Base-by-base conservation (phyloP, 768 basidiomycete species). In the Saitozyma podzolica region DNA sequence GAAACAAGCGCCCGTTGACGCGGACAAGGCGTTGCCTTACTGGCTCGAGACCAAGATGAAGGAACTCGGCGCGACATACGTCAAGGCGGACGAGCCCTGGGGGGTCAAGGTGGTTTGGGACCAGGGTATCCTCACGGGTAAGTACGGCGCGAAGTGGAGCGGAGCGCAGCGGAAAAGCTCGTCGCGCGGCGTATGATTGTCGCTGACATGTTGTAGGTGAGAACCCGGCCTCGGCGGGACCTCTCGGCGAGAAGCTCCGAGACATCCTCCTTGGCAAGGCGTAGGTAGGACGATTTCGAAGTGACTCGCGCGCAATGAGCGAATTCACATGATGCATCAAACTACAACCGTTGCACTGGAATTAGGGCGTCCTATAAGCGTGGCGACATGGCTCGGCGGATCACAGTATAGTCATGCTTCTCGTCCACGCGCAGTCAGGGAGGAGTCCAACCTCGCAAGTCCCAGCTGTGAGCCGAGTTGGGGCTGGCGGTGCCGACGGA, bases 211-310 rank as follows among this genome's bases (percentile, higher is more conserved):
- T n/a, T 11, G 88, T 88, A 19, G 89, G 89, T 8, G 89, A 89
- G 76, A 91, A 91, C 78, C 89, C 88, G 4, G 86, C 84, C 16
- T 87, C 85, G 8, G 87, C 89, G 42, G 80, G 76, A 50, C 81
- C 81, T 0, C 63, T 89, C 48, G 89, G 82, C 8, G 79, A 88
- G 68, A 85, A 82, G 20, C 80, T 89, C 66, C 81, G 86, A 66
- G 81, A 85, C 68, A 83, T 83, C 9, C 79, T 88, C 45, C 64
- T 62, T 16, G 56, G n/a, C 9, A 63, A 54, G 58, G 40, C 40
- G 42, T n/a, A 19, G 49, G 14, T 2, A 14, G 45, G 19, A 5
- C 29, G 29, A 29, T 29, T 29, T 5, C 29, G 29, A 29, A 29
- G 29, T 29, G 5, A 29, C 29, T 29, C 29, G 29, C 29, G 29